Evolutionary conservation across 805 yeast genomes (phyloP).

Genomic region (Cyberlindnera xishuangbannaensis): DNA sequence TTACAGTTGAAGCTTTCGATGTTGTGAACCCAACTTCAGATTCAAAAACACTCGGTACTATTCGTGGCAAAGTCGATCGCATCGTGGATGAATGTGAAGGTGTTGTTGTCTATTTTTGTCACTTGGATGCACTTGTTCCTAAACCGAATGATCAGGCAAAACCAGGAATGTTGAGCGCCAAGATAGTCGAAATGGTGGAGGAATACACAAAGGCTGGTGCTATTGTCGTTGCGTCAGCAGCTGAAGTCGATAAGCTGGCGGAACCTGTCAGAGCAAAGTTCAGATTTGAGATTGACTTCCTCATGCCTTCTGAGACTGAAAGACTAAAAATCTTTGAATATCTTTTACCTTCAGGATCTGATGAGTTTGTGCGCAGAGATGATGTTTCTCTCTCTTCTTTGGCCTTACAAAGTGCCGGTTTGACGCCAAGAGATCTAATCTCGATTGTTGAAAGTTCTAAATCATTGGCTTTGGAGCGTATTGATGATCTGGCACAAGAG

Average conservation of each 20-base stretch:
- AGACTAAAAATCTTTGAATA: constrained; percentile 56
- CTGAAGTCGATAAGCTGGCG: constrained; percentile 63
- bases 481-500: constrained; percentile 28
- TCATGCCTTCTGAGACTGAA: constrained; percentile 77
- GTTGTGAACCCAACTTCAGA: constrained; percentile 65
- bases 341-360: too few relatives aligned
- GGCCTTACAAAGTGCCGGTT: constrained; percentile 87
- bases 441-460: constrained; percentile 66
- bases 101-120: constrained; percentile 55
- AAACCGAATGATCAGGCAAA: constrained; percentile 45
- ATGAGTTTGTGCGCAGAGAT: constrained; percentile 26
- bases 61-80: constrained; percentile 72
- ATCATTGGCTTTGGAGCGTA: constrained; percentile 46
- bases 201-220: constrained; percentile 42
- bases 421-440: constrained; percentile 75
- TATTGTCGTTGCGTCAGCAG: constrained; percentile 61
- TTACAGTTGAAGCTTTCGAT: constrained; percentile 67
- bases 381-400: constrained; percentile 53
- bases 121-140: constrained; percentile 69
- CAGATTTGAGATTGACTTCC: constrained; percentile 70
- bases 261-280: constrained; percentile 60
- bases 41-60: constrained; percentile 68
- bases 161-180: constrained; percentile 33
- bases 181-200: constrained; percentile 50
- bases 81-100: constrained; percentile 40